A percentile compares a stretch with the other conserved stretches of the same genome.
Evolutionary conservation across 352 stramenopile species (phyloP).

Genomic region (Ophiocytium majus): DNA sequence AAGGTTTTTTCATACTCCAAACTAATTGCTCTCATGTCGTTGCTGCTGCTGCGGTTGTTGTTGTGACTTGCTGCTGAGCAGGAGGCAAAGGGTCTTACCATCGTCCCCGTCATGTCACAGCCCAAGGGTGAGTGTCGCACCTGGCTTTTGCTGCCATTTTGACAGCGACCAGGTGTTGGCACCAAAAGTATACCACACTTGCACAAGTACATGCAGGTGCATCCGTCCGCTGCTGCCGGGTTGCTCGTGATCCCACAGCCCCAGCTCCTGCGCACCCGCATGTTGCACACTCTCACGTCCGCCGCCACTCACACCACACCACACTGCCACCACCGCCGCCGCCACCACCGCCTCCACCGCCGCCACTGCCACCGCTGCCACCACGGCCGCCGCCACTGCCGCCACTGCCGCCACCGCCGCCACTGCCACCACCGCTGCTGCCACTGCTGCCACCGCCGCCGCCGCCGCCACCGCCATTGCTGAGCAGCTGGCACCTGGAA

Average conservation of each 20-base stretch:
- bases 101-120: background rate
- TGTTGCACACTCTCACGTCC: background rate
- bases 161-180: too few species aligned
- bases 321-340: background rate
- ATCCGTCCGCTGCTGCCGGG: background rate
- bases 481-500: conserved; percentile 32
- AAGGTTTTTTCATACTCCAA: too few species aligned
- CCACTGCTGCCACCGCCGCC: too few species aligned
- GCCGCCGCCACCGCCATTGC: background rate
- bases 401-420: background rate
- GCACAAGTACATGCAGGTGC: background rate
- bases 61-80: background rate
- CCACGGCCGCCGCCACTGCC: too few species aligned
- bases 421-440: background rate
- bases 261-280: background rate
- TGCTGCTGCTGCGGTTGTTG: too few species aligned
- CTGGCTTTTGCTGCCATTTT: too few species aligned
- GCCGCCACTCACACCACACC: background rate
- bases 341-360: too few species aligned
- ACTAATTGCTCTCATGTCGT: too few species aligned
- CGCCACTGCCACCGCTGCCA: background rate
- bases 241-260: background rate
- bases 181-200: background rate
- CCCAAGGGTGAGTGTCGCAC: background rate
- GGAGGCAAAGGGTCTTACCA: background rate